Evolutionary conservation across 257 asterid genomes (phyloP), one percentile per base, ranked within the genome.

Genomic region (Nicotiana noctiflora): DNA sequence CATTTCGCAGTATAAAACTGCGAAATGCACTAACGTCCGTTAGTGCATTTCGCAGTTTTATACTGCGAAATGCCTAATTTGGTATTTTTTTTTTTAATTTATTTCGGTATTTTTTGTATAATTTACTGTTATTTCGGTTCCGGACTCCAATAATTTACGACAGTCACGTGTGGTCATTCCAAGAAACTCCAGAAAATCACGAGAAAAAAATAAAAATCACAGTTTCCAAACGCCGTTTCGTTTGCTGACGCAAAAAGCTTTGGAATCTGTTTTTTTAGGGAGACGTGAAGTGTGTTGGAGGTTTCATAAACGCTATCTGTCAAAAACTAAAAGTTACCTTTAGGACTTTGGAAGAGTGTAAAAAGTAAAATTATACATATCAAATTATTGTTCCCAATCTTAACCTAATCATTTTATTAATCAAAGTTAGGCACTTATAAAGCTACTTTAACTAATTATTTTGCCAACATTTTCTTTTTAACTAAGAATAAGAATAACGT

Each of bases 391-490:
- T 37, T 9, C n/a, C 2, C 8, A 82, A 81, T 84, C 80, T 79
- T 84, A 79, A 83, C 81, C 84, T 84, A 88, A 88, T 88, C 88
- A 87, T 79, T 84, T 60, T 70, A 83, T 85, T 85, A 86, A 87
- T 86, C 84, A 82, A 77, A 88, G 89, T 91, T 90, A 79, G 90
- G 91, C 86, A 84, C 61, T 51, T 67, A n/a, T 46, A 82, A 82
- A 84, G 75, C 21, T 49, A 82, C 88, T 87, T 86, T 81, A 46
- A 25, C 14, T 15, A 27, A 59, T 74, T 53, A 7, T 76, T 57
- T 76, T 25, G 32, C 34, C 15, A 51, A 74, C 56, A 2, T 82
- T 65, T 46, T 75, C 31, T 17, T 84, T 59, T 74, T 40, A 57
- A 12, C 8, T 60, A 56, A 77, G 29, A 12, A 21, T 60, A 56